A percentile compares a stretch with the other conserved stretches of the same genome.
Evolutionary conservation across 257 asterid species (phyloP).

Genomic region (Petunia secreta): DNA sequence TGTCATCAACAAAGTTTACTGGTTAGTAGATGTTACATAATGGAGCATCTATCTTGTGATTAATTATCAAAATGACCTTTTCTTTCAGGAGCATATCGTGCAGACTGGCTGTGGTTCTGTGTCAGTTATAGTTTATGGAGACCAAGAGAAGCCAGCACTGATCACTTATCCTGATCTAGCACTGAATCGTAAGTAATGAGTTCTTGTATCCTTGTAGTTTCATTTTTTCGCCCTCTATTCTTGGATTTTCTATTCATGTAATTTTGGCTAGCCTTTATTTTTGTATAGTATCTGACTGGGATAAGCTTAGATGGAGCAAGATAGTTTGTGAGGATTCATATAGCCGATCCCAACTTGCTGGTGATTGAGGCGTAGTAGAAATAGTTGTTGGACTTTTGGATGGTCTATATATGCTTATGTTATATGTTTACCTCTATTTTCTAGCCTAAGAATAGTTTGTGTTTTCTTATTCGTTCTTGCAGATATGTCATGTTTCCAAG

Average conservation of each 20-base stretch:
- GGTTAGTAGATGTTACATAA: not conserved
- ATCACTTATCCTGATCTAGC: constrained; percentile 96
- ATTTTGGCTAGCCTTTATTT: not conserved
- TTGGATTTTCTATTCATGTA: constrained; percentile 14
- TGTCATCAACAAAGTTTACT: not conserved
- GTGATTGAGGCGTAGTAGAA: too few species aligned
- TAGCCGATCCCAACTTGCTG: too few species aligned
- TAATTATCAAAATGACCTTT: constrained; percentile 18
- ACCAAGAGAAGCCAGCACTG: constrained; percentile 90
- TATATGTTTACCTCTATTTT: constrained; percentile 1
- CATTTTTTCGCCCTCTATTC: not conserved
- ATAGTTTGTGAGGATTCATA: too few species aligned
- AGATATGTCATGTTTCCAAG: constrained; percentile 92
- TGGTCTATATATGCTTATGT: not conserved
- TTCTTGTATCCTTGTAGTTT: constrained; percentile 18
- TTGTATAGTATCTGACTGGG: too few species aligned
- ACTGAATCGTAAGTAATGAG: constrained; percentile 75
- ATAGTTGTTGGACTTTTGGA: not conserved
- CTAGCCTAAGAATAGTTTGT: constrained; percentile 1
- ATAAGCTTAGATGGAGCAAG: too few species aligned
- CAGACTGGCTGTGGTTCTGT: constrained; percentile 76
- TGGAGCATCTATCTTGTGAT: not conserved
- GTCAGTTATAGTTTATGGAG: constrained; percentile 86
- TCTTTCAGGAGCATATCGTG: constrained; percentile 78
- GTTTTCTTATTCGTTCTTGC: constrained; percentile 32